Evolutionary conservation across 768 basidiomycete species (phyloP).

Genomic region (Mycena metata): DNA sequence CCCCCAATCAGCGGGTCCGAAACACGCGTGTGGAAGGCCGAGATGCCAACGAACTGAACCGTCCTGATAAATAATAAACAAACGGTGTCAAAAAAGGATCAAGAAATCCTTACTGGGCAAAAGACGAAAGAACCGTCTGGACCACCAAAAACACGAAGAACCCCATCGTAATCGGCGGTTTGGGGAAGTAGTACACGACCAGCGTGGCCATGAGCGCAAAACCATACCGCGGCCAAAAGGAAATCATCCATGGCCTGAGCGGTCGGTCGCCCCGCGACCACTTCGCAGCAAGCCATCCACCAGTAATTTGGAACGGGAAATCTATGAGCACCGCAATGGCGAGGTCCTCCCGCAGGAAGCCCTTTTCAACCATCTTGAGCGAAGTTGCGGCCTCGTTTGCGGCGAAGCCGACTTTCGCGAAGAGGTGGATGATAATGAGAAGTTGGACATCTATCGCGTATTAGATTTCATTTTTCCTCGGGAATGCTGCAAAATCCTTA

Average conservation of each 20-base stretch:
- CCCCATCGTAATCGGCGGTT: slow-evolving; percentile 73
- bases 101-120: slow-evolving; percentile 75
- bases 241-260: slow-evolving; percentile 89
- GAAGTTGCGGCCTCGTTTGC: slow-evolving; percentile 93
- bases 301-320: slow-evolving; percentile 96
- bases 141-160: slow-evolving; percentile 88
- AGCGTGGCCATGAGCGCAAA: slow-evolving; percentile 81
- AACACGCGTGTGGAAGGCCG: slow-evolving; percentile 98
- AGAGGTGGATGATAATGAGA: slow-evolving; percentile 86
- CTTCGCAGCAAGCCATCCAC: slow-evolving; percentile 93
- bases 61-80: slow-evolving; percentile 66
- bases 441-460: slow-evolving; percentile 85
- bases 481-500: slow-evolving; percentile 52
- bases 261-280: slow-evolving; percentile 89
- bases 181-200: slow-evolving; percentile 89
- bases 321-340: slow-evolving; percentile 97
- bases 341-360: slow-evolving; percentile 93
- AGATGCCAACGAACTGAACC: slow-evolving; percentile 98
- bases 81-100: neutral
- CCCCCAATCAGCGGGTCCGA: slow-evolving; percentile 98
- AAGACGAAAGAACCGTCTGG: slow-evolving; percentile 86
- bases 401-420: slow-evolving; percentile 95
- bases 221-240: slow-evolving; percentile 88
- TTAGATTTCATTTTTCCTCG: slow-evolving; percentile 14
- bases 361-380: slow-evolving; percentile 97